Evolutionary conservation across 2,329 filamentous ascomycete genomes (phyloP).

Genomic region (Epichloe scottii): DNA sequence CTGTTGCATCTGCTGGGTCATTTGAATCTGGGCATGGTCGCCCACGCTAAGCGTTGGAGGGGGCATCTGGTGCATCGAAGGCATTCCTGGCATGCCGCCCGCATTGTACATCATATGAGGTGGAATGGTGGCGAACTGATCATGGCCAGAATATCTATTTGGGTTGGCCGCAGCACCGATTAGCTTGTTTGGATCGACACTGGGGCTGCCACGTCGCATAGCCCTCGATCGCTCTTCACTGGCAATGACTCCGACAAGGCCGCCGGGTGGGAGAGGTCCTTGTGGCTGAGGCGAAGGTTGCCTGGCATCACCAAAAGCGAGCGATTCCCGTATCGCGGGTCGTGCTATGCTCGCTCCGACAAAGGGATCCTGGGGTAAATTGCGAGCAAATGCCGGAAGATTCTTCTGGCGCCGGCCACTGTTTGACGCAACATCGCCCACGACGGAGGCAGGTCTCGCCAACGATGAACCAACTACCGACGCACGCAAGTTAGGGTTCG

Average conservation of each 20-base stretch:
- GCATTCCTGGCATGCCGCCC: constrained; percentile 15
- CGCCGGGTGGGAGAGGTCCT: constrained; percentile 49
- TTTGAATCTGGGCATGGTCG: constrained; percentile 65
- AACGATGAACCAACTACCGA: constrained; percentile 32
- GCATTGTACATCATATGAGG: constrained; percentile 28
- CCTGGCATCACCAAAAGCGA: constrained; percentile 50
- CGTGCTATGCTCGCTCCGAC: constrained; percentile 66
- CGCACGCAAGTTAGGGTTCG: constrained; percentile 59
- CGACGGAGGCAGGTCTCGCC: constrained; percentile 41
- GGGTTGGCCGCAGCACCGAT: constrained; percentile 22
- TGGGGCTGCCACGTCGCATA: constrained; percentile 66
- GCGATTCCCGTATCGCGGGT: constrained; percentile 58
- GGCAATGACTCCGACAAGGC: constrained; percentile 78
- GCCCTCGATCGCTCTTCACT: constrained; percentile 70
- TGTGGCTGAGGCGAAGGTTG: constrained; percentile 25
- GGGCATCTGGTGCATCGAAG: constrained; percentile 28
- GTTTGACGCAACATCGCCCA: constrained; percentile 28
- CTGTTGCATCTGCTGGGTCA: constrained; percentile 72
- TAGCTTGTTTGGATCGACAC: constrained; percentile 36
- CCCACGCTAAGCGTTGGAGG: constrained; percentile 40
- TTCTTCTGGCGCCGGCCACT: constrained; percentile 25
- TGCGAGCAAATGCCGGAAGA: constrained; percentile 71
- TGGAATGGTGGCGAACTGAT: constrained; percentile 37
- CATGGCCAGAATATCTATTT: constrained; percentile 29
- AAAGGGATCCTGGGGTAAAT: constrained; percentile 76